Percentiles rank a stretch among this genome's conserved stretches.
Conservation (phyloP, 176 grass and related monocot species). For the Rhynchospora pubera region DNA sequence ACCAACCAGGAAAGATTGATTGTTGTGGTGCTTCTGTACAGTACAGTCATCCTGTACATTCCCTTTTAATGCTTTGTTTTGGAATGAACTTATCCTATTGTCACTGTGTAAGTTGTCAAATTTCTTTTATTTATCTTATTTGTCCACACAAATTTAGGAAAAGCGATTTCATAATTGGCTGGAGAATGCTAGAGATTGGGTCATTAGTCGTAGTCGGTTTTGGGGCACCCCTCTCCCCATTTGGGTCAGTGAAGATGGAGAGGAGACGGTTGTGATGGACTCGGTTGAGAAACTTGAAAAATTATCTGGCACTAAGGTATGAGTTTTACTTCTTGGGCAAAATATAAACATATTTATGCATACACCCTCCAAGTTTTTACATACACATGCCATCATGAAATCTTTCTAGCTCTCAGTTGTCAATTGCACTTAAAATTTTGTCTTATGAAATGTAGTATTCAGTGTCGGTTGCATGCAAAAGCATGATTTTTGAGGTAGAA, state of each 20-base stretch:
- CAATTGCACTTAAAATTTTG: not conserved
- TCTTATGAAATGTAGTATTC: not conserved
- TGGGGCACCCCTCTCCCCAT: slow-evolving; percentile 97
- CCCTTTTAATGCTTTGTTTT: not conserved
- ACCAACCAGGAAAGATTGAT: not conserved
- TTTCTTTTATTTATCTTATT: slow-evolving; percentile 8
- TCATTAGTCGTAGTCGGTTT: slow-evolving; percentile 93
- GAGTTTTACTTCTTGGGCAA: slow-evolving; percentile 17
- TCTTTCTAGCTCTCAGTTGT: slow-evolving; percentile 18
- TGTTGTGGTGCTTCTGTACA: not conserved
- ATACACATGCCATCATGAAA: not conserved
- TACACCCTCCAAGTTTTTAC: not conserved
- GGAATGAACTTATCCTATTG: too few relatives aligned
- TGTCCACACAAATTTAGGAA: slow-evolving; percentile 44
- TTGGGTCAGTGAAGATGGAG: slow-evolving; percentile 87
- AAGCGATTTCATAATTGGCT: slow-evolving; percentile 98
- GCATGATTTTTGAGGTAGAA: not conserved
- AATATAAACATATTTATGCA: slow-evolving; percentile 1
- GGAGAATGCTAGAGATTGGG: slow-evolving; percentile 97
- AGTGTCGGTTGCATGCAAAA: not conserved
- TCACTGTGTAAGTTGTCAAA: not conserved
- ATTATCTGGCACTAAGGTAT: slow-evolving; percentile 89
- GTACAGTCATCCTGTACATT: not conserved
- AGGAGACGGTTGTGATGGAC: slow-evolving; percentile 87
- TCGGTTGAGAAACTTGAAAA: slow-evolving; percentile 90